Conservation (phyloP, 2,329 filamentous ascomycete species). For the Raffaelea albimanens region DNA sequence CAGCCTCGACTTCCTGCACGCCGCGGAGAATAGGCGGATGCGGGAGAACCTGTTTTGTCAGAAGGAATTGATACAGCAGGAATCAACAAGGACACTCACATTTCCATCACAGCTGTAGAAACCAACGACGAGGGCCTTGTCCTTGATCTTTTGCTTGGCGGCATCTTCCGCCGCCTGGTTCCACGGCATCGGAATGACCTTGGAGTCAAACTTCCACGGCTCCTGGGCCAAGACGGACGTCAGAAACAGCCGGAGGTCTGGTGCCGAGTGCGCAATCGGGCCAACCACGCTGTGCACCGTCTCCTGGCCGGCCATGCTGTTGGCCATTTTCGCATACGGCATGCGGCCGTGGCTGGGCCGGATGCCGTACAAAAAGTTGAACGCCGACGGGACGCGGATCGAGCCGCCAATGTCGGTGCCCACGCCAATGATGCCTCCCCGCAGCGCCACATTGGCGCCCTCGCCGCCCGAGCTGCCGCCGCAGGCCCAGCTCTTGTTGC, state of each 20-base stretch:
- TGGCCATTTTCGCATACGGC: conserved; percentile 13
- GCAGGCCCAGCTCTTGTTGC: conserved; percentile 21
- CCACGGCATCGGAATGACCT: conserved; percentile 58
- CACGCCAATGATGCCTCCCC: conserved; percentile 23
- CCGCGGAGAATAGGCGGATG: background rate
- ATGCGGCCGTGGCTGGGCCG: conserved; percentile 19
- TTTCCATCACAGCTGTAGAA: conserved; percentile 24
- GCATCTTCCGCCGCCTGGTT: background rate
- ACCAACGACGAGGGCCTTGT: conserved; percentile 38
- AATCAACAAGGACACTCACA: background rate
- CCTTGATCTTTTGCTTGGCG: conserved; percentile 8
- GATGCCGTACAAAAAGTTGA: conserved; percentile 21
- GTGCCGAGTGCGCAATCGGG: conserved; percentile 47
- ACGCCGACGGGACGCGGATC: conserved; percentile 20
- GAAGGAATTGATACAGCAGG: background rate
- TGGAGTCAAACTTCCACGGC: conserved; percentile 59
- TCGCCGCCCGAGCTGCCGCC: conserved; percentile 29
- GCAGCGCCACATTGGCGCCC: conserved; percentile 22
- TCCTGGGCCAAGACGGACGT: conserved; percentile 45
- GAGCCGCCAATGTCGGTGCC: conserved; percentile 24
- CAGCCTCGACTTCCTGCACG: background rate
- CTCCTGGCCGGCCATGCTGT: conserved; percentile 43
- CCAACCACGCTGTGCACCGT: conserved; percentile 45
- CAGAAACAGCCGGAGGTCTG: conserved; percentile 41
- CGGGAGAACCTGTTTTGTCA: background rate